phyloP scores from a whole-genome alignment of 2,329 filamentous ascomycete species.

The Madurella fahalii region DNA sequence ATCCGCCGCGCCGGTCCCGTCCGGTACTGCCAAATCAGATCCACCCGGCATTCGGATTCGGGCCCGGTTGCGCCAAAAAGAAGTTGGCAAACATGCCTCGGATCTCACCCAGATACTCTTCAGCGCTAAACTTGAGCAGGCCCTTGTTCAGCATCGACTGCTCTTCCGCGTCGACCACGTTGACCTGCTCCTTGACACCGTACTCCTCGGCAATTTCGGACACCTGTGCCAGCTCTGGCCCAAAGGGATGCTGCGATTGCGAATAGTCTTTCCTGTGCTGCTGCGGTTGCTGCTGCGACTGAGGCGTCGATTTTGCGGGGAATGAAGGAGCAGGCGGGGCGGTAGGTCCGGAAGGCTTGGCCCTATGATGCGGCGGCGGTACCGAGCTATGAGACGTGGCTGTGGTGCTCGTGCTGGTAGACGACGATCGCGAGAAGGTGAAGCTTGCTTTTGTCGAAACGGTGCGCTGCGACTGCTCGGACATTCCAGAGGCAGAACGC shows the following conservation, averaged over 20 bases:
- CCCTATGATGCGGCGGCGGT: constrained; percentile 25
- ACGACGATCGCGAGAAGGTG: constrained; percentile 54
- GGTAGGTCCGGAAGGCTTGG: constrained; percentile 26
- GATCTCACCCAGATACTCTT: constrained; percentile 82
- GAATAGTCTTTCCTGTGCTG: constrained; percentile 38
- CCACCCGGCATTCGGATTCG: constrained; percentile 41
- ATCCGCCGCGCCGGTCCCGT: not conserved
- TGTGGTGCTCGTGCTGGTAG: constrained; percentile 45
- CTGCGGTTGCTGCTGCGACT: constrained; percentile 26
- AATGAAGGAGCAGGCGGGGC: constrained; percentile 24
- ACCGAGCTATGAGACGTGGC: constrained; percentile 40
- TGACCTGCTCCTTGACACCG: constrained; percentile 55
- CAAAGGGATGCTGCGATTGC: constrained; percentile 71
- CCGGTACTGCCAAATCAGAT: constrained; percentile 37
- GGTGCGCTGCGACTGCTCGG: constrained; percentile 50
- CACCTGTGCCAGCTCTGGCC: constrained; percentile 84
- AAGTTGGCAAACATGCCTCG: constrained; percentile 62
- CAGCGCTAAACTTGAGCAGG: constrained; percentile 67
- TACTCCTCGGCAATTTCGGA: constrained; percentile 92
- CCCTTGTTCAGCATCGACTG: constrained; percentile 65
- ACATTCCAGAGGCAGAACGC: constrained; percentile 46
- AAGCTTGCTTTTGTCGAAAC: constrained; percentile 55
- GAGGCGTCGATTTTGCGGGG: not conserved
- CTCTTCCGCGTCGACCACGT: constrained; percentile 70
- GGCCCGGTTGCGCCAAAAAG: constrained; percentile 47